Percentiles rank a stretch among this genome's conserved stretches.
These are phyloP conservation scores for Neurospora discreta DNA, from an alignment of 495 filamentous ascomycete species.

Conservation along the genomic window DNA sequence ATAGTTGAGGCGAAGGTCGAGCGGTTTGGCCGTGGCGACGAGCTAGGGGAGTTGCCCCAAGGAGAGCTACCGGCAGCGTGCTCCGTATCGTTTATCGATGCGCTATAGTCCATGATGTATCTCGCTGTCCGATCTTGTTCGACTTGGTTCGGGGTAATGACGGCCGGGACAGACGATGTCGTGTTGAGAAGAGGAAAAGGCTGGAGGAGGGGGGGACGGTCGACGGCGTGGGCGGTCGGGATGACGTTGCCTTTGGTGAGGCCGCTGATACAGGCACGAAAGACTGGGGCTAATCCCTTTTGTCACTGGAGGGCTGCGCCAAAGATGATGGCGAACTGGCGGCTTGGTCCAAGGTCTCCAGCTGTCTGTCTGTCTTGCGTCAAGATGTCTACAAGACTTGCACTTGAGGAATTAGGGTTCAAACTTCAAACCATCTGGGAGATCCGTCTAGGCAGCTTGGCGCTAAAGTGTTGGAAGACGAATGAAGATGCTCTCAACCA, in stretches of 20 bases:
- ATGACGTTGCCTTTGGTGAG: not conserved
- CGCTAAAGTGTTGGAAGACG: not conserved
- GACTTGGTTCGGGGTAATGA: not conserved
- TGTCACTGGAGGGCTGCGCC: not conserved
- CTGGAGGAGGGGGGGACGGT: not conserved
- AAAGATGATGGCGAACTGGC: not conserved
- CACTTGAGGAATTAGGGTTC: too few species aligned
- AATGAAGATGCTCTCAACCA: not conserved
- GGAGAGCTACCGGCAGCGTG: slow-evolving; percentile 59
- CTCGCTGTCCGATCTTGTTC: not conserved
- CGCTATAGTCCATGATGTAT: slow-evolving; percentile 69
- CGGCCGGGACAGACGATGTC: not conserved
- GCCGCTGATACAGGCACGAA: not conserved
- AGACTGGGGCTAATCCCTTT: not conserved
- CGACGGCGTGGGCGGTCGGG: not conserved
- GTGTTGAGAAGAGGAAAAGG: not conserved
- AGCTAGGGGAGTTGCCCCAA: slow-evolving; percentile 56
- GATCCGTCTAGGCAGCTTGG: not conserved
- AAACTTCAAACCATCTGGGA: not conserved
- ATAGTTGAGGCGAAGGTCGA: slow-evolving; percentile 39
- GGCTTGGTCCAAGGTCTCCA: not conserved
- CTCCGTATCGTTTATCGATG: slow-evolving; percentile 63
- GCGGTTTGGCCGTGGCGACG: slow-evolving; percentile 54
- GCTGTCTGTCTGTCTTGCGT: not conserved
- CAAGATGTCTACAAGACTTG: not conserved